These are phyloP conservation scores for Eragrostis nindensis DNA, from an alignment of 176 grass and related monocot genomes.

Conservation along the genomic window DNA sequence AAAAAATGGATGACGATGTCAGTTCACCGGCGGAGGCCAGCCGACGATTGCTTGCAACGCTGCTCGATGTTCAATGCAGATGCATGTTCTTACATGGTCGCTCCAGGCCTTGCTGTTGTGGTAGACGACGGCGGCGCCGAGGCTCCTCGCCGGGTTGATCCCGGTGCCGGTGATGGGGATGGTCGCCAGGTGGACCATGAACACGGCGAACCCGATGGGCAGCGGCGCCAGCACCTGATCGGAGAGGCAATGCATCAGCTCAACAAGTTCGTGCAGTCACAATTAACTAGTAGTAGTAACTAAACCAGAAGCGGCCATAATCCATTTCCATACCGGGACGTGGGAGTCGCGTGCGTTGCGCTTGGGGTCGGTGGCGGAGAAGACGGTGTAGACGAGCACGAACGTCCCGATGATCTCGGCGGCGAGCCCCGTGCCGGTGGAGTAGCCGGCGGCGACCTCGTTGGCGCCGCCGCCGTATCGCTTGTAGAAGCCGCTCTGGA, in stretches of 20 bases:
- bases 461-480: slow-evolving; percentile 87
- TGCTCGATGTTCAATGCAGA: background rate
- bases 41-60: too few relatives aligned
- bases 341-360: slow-evolving; percentile 98
- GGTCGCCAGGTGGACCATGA: slow-evolving; percentile 92
- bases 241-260: background rate
- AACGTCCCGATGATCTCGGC: slow-evolving; percentile 99
- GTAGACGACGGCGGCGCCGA: slow-evolving; percentile 74
- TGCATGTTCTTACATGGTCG: slow-evolving; percentile 63
- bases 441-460: slow-evolving; percentile 63
- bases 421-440: slow-evolving; percentile 79
- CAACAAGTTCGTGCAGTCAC: too few relatives aligned
- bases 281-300: too few relatives aligned
- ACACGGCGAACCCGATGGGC: slow-evolving; percentile 87
- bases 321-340: too few relatives aligned
- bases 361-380: slow-evolving; percentile 99
- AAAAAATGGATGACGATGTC: background rate
- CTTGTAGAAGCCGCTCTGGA: slow-evolving; percentile 83
- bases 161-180: slow-evolving; percentile 91
- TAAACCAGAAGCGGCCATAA: too few relatives aligned
- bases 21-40: background rate
- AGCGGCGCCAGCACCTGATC: slow-evolving; percentile 80
- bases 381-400: slow-evolving; percentile 99
- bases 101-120: slow-evolving; percentile 72
- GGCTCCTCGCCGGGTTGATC: slow-evolving; percentile 86